Base-by-base conservation (phyloP, 2,329 filamentous ascomycete species). In the Diaporthe nobilis region DNA sequence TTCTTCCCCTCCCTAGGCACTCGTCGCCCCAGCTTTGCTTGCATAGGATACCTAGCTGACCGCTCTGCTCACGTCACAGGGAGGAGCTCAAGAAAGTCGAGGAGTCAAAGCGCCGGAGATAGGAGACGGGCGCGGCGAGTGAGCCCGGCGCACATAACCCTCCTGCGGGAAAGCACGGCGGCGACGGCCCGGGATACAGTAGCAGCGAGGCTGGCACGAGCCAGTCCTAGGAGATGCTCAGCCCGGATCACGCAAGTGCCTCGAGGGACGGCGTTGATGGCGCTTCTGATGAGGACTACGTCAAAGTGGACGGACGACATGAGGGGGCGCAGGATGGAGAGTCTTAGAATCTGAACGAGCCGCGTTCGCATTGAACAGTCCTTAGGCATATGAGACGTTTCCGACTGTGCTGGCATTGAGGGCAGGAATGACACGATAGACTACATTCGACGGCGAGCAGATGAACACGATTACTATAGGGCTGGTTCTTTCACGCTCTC, bases 71-170 rank as follows among this genome's bases (percentile, higher is more conserved):
- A 49, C 47, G 15, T 25, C 9, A 76, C 78, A 96, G 94, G 87
- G 94, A 98, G 85, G 96, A 98, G 85, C 87, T 98, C 79, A 97
- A 97, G 90, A 98, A 98, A 87, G 94, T 98, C 82, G 95, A 97
- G 84, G 90, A 92, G 55, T 89, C 91, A 77, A 94, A 94, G 87
- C 90, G 90, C 81, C 87, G 65, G 34, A 55, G 89, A 86, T 91
- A 82, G 86, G 78, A 75, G 44, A 37, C 49, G n/a, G 25, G 72
- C 73, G 71, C 75, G 6, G 22, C 25, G 25, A 57, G 4, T 25
- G 37, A 55, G 20, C 58, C 47, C 22, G 58, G 58, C 55, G 13
- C 31, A 55, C 71, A 22, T 25, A n/a, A 4, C 13, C 6, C 25
- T 47, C n/a, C 17, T 31, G 47, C 31, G 9, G 65, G 22, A 28